A percentile compares a stretch with the other conserved stretches of the same genome.
Conservation (phyloP, 225 moss, liverwort and hornwort species). For the Asterella californica region DNA sequence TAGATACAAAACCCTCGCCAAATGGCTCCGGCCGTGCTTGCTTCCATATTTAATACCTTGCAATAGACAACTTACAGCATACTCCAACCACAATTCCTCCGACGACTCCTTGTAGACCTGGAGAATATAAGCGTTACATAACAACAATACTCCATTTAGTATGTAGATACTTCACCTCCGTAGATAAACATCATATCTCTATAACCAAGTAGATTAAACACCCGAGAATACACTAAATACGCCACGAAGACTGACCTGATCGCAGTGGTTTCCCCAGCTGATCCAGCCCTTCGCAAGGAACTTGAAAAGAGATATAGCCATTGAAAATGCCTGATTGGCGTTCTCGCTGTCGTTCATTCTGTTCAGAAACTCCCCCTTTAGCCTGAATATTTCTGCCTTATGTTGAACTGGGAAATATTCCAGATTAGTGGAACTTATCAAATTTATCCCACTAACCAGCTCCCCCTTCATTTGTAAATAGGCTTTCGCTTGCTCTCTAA, state of each 20-base stretch:
- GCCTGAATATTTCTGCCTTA: slow-evolving; percentile 91
- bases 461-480: slow-evolving; percentile 98
- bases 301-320: slow-evolving; percentile 79
- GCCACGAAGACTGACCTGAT: slow-evolving; percentile 56
- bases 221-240: not conserved
- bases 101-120: slow-evolving; percentile 97
- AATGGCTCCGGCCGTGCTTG: slow-evolving; percentile 96
- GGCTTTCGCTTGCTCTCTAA: slow-evolving; percentile 96
- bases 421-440: slow-evolving; percentile 89
- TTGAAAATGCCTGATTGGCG: slow-evolving; percentile 92
- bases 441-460: slow-evolving; percentile 80
- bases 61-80: slow-evolving; percentile 97
- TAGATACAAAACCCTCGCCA: slow-evolving; percentile 92
- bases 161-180: not conserved
- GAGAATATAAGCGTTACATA: not conserved
- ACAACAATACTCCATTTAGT: not conserved
- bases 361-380: slow-evolving; percentile 91
- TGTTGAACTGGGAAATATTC: slow-evolving; percentile 97
- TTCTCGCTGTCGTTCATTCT: slow-evolving; percentile 80
- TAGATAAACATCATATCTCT: not conserved
- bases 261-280: slow-evolving; percentile 99
- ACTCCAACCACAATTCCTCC: slow-evolving; percentile 98
- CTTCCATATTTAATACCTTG: slow-evolving; percentile 96
- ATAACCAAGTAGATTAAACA: not conserved
- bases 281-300: slow-evolving; percentile 98